These are phyloP conservation scores for Boletus bicolor DNA, from an alignment of 768 basidiomycete species.

Conservation along the genomic window DNA sequence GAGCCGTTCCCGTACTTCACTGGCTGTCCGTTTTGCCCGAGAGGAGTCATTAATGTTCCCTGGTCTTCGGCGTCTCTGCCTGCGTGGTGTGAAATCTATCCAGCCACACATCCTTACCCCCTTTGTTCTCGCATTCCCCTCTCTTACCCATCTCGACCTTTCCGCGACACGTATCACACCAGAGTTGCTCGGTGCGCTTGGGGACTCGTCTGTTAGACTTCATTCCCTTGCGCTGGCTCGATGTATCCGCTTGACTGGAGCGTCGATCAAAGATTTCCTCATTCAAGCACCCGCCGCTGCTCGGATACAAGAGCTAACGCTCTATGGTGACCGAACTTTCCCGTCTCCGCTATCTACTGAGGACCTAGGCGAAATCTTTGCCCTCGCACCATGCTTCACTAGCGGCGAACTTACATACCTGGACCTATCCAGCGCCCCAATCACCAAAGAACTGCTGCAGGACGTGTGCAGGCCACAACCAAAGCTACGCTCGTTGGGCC, in stretches of 20 bases:
- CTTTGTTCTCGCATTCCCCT: constrained; percentile 79
- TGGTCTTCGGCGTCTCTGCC: constrained; percentile 70
- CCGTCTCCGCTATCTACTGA: constrained; percentile 63
- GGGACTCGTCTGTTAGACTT: constrained; percentile 65
- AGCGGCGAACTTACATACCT: constrained; percentile 77
- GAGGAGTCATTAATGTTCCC: constrained; percentile 63
- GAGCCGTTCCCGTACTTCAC: constrained; percentile 33
- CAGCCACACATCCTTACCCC: constrained; percentile 62
- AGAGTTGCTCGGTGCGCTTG: constrained; percentile 68
- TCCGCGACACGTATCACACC: constrained; percentile 83
- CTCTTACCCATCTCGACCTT: constrained; percentile 86
- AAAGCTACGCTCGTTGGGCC: constrained; percentile 79
- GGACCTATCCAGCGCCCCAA: constrained; percentile 81
- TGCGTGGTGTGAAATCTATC: constrained; percentile 81
- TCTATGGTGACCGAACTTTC: constrained; percentile 88
- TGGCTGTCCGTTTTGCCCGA: constrained; percentile 28
- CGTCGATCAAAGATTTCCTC: constrained; percentile 72
- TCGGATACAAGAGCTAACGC: constrained; percentile 70
- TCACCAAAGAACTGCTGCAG: constrained; percentile 54
- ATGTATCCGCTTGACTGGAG: constrained; percentile 79
- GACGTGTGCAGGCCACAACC: constrained; percentile 60
- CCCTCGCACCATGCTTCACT: constrained; percentile 74
- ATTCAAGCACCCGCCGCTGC: constrained; percentile 60
- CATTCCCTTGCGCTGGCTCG: constrained; percentile 80
- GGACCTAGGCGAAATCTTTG: constrained; percentile 66